Evolutionary conservation across 768 basidiomycete species (phyloP).

Genomic region (Amanita pallidorosea): DNA sequence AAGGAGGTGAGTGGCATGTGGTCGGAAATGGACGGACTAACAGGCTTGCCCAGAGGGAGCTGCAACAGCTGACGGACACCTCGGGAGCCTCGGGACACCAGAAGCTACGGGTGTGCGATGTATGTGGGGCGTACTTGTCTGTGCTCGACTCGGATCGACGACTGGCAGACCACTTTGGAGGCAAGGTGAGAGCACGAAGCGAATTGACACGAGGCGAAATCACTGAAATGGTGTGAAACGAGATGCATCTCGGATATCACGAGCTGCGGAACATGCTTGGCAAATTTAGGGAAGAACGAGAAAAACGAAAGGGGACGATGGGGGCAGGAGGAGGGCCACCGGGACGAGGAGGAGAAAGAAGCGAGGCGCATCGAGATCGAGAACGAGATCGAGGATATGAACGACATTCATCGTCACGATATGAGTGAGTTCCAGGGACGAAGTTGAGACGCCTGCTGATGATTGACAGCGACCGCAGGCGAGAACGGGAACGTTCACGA

Average conservation of each 20-base stretch:
- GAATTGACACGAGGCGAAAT: slow-evolving; percentile 12
- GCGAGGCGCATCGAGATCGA: slow-evolving; percentile 55
- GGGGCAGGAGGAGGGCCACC: slow-evolving; percentile 25
- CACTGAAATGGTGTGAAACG: slow-evolving; percentile 9
- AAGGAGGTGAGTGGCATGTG: slow-evolving; percentile 65
- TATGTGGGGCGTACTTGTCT: slow-evolving; percentile 98
- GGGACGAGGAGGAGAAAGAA: slow-evolving; percentile 30
- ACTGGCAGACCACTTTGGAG: slow-evolving; percentile 98
- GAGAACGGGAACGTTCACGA: slow-evolving; percentile 66
- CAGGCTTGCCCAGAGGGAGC: slow-evolving; percentile 54
- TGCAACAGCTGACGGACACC: slow-evolving; percentile 94
- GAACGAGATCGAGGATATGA: slow-evolving; percentile 62
- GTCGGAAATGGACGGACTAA: slow-evolving; percentile 5
- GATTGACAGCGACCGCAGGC: slow-evolving; percentile 48
- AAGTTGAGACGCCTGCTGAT: slow-evolving; percentile 17
- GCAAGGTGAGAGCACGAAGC: slow-evolving; percentile 59
- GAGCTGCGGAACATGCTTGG: slow-evolving; percentile 90
- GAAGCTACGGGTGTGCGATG: slow-evolving; percentile 98
- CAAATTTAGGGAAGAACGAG: slow-evolving; percentile 86
- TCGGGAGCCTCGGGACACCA: slow-evolving; percentile 99
- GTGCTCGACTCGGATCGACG: slow-evolving; percentile 97
- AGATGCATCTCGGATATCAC: slow-evolving; percentile 99
- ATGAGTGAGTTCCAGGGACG: slow-evolving; percentile 46
- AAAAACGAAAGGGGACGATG: slow-evolving; percentile 58
- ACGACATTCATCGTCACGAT: slow-evolving; percentile 56